These are phyloP conservation scores for Phascolomyces articulosus DNA, from an alignment of 371 early-diverging fungal species.

Conservation along the genomic window DNA sequence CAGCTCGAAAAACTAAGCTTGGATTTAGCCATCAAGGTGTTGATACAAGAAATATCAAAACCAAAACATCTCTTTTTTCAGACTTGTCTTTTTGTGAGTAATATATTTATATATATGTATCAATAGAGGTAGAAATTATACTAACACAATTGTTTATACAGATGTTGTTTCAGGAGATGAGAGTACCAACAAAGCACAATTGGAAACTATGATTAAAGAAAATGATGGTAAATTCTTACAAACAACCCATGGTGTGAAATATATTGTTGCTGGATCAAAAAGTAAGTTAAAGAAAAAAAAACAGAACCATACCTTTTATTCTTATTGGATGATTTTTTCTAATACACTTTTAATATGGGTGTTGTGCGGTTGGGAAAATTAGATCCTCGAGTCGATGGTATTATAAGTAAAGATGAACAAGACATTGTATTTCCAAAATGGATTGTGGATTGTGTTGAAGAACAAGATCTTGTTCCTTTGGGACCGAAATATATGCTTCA, in stretches of 20 bases:
- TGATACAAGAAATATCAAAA: slow-evolving; percentile 43
- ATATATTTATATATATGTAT: not conserved
- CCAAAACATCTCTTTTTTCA: slow-evolving; percentile 54
- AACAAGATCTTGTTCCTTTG: slow-evolving; percentile 52
- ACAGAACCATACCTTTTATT: too few relatives aligned
- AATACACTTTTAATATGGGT: too few relatives aligned
- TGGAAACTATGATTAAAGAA: slow-evolving; percentile 60
- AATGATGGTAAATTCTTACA: slow-evolving; percentile 71
- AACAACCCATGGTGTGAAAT: slow-evolving; percentile 44
- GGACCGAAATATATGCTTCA: slow-evolving; percentile 70
- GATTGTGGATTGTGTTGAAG: slow-evolving; percentile 62
- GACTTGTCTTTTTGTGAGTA: slow-evolving; percentile 63
- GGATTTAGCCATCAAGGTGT: slow-evolving; percentile 44
- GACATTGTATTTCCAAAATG: slow-evolving; percentile 65
- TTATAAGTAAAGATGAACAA: slow-evolving; percentile 43
- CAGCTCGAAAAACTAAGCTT: slow-evolving; percentile 1
- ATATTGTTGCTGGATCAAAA: slow-evolving; percentile 59
- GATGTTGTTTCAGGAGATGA: slow-evolving; percentile 52
- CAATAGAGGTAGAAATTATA: too few relatives aligned
- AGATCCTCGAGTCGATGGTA: slow-evolving; percentile 52
- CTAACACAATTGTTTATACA: slow-evolving; percentile 4
- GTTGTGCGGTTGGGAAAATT: too few relatives aligned
- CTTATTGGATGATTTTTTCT: too few relatives aligned
- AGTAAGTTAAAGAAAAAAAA: too few relatives aligned
- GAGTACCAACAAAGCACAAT: slow-evolving; percentile 43